Evolutionary conservation across 2,329 filamentous ascomycete genomes (phyloP), one percentile per base, ranked within the genome.

Genomic region (Trichoderma sp.): DNA sequence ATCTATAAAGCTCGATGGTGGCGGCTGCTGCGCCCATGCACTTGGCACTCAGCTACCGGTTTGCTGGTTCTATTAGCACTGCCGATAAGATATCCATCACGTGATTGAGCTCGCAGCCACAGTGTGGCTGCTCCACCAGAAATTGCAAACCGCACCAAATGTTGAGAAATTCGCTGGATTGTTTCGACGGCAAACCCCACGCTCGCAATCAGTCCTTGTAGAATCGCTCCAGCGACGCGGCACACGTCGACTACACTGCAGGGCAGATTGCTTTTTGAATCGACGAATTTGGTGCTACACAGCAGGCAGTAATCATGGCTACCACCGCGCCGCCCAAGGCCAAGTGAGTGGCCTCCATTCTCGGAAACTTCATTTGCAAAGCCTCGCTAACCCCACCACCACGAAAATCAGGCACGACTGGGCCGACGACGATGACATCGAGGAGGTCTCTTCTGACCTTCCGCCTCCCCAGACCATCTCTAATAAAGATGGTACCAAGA

Each of bases 401-500:
- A 27, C 79, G 16, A 53, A 73, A 81, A 87, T 72, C 77, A 88
- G 88, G 84, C 87, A 89, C 80, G 95, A 98, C 90, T 98, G 96
- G 96, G 96, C 97, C 84, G 97, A 98, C 88, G 94, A 97, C 84
- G 95, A 97, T 84, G 94, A 96, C 83, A 93, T 95, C 86, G 93
- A 97, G 86, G 91, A 93, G 87, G 88, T 90, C 80, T 82, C 85
- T 80, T 85, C 86, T 79, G 89, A 91, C 75, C 93, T 99, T 81
- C 97, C 97, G 77, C 90, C 94, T 80, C 92, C 94, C 80, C 93
- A 97, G 87, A 94, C 96, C 81, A 96, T 95, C 84, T 93, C 93
- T 84, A 98, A 99, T 91, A 98, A 98, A 88, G 97, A 99, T 85
- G 97, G 97, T 84, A 98, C 95, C 81, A 98, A 98, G 88, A 99